A percentile compares a stretch with the other conserved stretches of the same genome.
These are phyloP conservation scores for Dothidotthia symphoricarpi DNA, from an alignment of 2,329 filamentous ascomycete species.

Conservation along the genomic window DNA sequence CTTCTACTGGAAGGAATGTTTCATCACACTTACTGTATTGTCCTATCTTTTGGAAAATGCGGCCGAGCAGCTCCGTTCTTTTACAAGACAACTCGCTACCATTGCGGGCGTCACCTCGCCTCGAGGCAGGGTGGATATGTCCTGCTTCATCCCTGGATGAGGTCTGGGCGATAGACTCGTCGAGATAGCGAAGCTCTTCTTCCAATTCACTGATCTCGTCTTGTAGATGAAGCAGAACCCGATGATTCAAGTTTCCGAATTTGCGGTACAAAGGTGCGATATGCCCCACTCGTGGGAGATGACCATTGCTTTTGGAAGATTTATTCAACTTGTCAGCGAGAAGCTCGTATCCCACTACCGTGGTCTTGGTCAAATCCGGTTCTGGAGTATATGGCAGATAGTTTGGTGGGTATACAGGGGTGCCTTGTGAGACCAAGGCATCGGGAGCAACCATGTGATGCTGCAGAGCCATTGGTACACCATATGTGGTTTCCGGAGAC, in stretches of 20 bases:
- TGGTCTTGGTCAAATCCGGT: constrained; percentile 26
- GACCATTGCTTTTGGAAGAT: constrained; percentile 21
- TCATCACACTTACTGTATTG: constrained; percentile 60
- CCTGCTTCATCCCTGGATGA: constrained; percentile 28
- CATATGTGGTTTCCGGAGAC: constrained; percentile 21
- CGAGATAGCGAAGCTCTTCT: constrained; percentile 69
- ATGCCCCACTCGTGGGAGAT: constrained; percentile 13
- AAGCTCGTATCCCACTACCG: constrained; percentile 40
- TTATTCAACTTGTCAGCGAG: constrained; percentile 40
- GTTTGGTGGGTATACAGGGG: constrained; percentile 25
- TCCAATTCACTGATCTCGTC: constrained; percentile 82
- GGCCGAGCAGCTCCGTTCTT: constrained; percentile 60
- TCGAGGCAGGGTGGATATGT: constrained; percentile 55
- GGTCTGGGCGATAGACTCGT: constrained; percentile 55
- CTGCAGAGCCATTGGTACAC: constrained; percentile 24
- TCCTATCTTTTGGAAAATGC: constrained; percentile 64
- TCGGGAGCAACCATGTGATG: constrained; percentile 21
- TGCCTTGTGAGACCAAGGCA: constrained; percentile 19
- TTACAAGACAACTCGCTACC: constrained; percentile 60
- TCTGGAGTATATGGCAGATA: constrained; percentile 24
- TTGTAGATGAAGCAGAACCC: constrained; percentile 77
- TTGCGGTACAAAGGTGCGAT: constrained; percentile 70
- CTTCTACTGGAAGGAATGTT: neutral
- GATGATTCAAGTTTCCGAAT: constrained; percentile 79
- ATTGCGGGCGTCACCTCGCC: constrained; percentile 56